Percentiles rank a stretch among this genome's conserved stretches.
phyloP scores from a whole-genome alignment of 805 yeast genomes.

The Saturnispora ahearnii region DNA sequence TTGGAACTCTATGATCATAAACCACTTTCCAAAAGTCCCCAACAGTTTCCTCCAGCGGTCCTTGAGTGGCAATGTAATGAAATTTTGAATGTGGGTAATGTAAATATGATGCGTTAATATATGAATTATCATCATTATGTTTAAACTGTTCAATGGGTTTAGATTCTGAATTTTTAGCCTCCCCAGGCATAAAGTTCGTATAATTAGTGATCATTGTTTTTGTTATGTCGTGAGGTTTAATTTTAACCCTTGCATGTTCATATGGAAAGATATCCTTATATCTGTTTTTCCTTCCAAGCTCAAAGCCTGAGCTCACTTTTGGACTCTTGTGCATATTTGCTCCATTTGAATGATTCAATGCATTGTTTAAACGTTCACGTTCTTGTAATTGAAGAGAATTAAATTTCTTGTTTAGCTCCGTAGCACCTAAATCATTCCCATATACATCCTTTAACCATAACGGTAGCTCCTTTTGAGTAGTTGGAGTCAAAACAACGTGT shows the following conservation, averaged over 20 bases:
- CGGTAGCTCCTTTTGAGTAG: conserved; percentile 33
- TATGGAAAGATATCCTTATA: conserved; percentile 85
- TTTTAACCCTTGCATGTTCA: conserved; percentile 73
- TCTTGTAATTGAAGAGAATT: conserved; percentile 61
- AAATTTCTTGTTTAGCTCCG: conserved; percentile 43
- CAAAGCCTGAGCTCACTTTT: conserved; percentile 62
- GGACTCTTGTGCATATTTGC: conserved; percentile 29
- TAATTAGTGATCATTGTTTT: background rate
- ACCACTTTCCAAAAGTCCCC: conserved; percentile 82
- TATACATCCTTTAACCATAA: conserved; percentile 41
- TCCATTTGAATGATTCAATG: conserved; percentile 18
- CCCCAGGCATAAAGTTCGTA: background rate
- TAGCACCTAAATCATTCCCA: conserved; percentile 30
- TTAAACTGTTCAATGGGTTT: conserved; percentile 7
- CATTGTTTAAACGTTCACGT: conserved; percentile 50
- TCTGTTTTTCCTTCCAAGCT: conserved; percentile 71
- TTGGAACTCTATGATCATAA: conserved; percentile 49
- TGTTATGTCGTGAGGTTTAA: conserved; percentile 24
- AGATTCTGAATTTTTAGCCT: background rate
- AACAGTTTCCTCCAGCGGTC: conserved; percentile 67
- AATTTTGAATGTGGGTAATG: conserved; percentile 29
- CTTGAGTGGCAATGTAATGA: conserved; percentile 80
- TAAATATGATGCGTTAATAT: conserved; percentile 83
- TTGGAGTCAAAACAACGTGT: conserved; percentile 16
- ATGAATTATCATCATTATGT: conserved; percentile 36